Conservation (phyloP, 1,284 basidiomycete species). For the Rhodotorula sp. region DNA sequence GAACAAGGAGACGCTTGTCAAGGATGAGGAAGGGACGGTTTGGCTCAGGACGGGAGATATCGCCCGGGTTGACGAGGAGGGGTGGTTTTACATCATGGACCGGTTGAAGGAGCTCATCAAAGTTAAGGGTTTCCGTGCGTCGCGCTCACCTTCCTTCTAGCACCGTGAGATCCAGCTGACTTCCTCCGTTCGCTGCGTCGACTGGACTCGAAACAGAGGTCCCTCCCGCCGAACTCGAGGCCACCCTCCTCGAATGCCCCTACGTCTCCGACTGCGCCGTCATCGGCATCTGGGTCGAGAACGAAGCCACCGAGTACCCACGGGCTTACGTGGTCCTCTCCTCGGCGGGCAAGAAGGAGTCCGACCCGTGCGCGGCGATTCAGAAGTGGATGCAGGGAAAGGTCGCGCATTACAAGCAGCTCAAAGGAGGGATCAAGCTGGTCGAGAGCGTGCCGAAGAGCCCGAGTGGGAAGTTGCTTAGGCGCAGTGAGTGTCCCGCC, state of each 20-base stretch:
- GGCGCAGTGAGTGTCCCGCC: conserved; percentile 13
- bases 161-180: conserved; percentile 4
- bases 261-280: conserved; percentile 42
- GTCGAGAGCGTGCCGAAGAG: conserved; percentile 41
- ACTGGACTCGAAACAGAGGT: conserved; percentile 17
- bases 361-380: conserved; percentile 43
- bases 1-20: conserved; percentile 41
- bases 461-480: conserved; percentile 30
- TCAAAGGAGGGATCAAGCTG: conserved; percentile 45
- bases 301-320: conserved; percentile 38
- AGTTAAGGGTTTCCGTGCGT: conserved; percentile 31
- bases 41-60: conserved; percentile 47
- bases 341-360: conserved; percentile 36
- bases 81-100: conserved; percentile 41
- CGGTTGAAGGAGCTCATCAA: conserved; percentile 35
- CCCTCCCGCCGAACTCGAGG: conserved; percentile 30
- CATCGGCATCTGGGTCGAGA: conserved; percentile 39
- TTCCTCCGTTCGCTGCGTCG: conserved; percentile 7
- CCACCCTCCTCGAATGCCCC: conserved; percentile 28
- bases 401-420: conserved; percentile 49
- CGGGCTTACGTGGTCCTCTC: conserved; percentile 41
- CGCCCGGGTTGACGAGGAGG: conserved; percentile 32
- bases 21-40: conserved; percentile 23
- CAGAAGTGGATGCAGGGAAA: conserved; percentile 45
- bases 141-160: conserved; percentile 15